Evolutionary conservation across 768 basidiomycete genomes (phyloP).

Genomic region (Tricholoma sp.): DNA sequence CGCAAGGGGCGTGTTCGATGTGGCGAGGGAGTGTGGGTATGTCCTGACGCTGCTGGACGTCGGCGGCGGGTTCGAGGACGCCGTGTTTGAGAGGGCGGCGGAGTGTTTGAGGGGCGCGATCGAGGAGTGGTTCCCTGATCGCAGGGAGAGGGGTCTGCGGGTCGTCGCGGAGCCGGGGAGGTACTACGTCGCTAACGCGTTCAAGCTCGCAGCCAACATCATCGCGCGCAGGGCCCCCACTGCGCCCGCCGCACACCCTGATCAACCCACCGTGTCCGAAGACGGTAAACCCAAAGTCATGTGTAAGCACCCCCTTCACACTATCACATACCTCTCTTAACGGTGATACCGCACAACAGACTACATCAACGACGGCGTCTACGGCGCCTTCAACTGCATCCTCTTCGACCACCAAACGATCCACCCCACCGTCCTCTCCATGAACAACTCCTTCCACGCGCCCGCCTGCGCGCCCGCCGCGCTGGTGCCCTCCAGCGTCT

Average conservation of each 20-base stretch:
- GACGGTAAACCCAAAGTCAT: constrained; percentile 64
- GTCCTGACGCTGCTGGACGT: constrained; percentile 83
- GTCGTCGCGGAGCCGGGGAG: constrained; percentile 96
- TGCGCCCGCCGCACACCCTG: too few species aligned
- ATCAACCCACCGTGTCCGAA: too few species aligned
- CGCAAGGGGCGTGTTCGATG: constrained; percentile 80
- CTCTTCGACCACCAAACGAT: constrained; percentile 94
- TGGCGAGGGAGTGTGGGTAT: constrained; percentile 80
- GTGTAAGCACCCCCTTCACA: too few species aligned
- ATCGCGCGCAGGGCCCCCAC: constrained; percentile 90
- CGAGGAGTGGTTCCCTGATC: constrained; percentile 73
- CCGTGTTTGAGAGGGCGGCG: constrained; percentile 78
- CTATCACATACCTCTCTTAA: too few species aligned
- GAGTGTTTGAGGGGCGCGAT: constrained; percentile 65
- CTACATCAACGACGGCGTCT: constrained; percentile 99
- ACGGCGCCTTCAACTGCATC: constrained; percentile 95
- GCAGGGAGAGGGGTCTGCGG: constrained; percentile 53
- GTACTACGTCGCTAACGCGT: constrained; percentile 90
- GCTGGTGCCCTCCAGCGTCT: constrained; percentile 81
- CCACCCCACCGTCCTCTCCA: constrained; percentile 76
- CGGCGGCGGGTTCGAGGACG: constrained; percentile 94
- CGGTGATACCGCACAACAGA: too few species aligned
- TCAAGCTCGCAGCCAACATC: constrained; percentile 88
- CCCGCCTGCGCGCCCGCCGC: constrained; percentile 37
- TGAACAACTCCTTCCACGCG: constrained; percentile 63